Base-by-base conservation (phyloP, 306 rosid genomes). In the Lathyrus sativus region DNA sequence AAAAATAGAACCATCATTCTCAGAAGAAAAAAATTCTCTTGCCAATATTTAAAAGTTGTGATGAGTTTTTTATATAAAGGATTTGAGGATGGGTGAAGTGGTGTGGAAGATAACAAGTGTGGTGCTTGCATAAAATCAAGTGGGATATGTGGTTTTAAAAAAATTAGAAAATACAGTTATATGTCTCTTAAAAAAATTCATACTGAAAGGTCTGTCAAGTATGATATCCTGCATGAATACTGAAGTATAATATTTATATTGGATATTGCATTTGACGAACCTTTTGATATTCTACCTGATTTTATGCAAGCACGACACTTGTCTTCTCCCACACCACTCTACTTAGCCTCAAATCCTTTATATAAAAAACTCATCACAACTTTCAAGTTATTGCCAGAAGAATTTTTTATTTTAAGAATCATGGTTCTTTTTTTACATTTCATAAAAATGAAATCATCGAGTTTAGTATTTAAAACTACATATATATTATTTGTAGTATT, bases 321-420 rank as follows among this genome's bases (percentile, higher is more conserved):
- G 31, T 10, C 41, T 24, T 9, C 75, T 26, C 31, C 48, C 33
- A 41, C 41, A 17, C 51, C 74, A 14, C 13, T 58, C 79, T 81
- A 83, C 6, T 9, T 11, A 5, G 79, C 67, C 68, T 83, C 84
- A 75, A 84, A 84, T 33, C 79, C 83, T 57, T 74, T 3, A 5
- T 1, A 53, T 38, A 80, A 11, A 11, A 3, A 0, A 43, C 12
- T 11, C 4, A 2, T 28, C 31, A 28, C 31, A 28, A 28, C 31
- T 2, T 28, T 3, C 31, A 2, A 13, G 4, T 9, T 7, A 2
- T 33, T 22, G 46, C 4, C 13, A 3, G 7, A 2, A 12, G 26
- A 19, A 7, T 28, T 46, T 10, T 0, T 24, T 1, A 61, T 42
- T 3, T 65, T 48, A 39, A 66, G 67, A 54, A 83, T 70, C 6